Conservation (phyloP, 768 basidiomycete species). For the Termitomyces sp. region DNA sequence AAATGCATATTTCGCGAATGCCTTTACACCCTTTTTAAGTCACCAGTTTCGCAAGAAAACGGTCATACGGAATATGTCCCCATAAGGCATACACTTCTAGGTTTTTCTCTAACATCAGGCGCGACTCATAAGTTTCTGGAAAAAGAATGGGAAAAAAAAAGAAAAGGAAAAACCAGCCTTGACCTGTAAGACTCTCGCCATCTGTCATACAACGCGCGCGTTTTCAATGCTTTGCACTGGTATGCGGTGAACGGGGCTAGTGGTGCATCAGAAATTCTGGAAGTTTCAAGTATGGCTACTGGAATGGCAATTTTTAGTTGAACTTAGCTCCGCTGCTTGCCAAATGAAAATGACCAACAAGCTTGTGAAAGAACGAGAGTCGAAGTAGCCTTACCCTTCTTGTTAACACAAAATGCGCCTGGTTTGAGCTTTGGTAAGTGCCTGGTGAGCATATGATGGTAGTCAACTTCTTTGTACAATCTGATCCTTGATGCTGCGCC, state of each 20-base stretch:
- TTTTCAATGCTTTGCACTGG: neutral
- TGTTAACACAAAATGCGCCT: neutral
- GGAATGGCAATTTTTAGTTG: neutral
- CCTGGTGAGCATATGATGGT: neutral
- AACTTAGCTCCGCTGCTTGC: neutral
- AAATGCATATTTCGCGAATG: too few relatives aligned
- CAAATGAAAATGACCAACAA: neutral
- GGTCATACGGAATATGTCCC: too few relatives aligned
- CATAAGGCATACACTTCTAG: neutral
- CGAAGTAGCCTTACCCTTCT: neutral
- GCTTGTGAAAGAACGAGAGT: neutral
- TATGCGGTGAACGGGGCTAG: neutral
- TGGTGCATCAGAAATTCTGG: too few relatives aligned
- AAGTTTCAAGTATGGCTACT: neutral
- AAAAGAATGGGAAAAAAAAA: neutral
- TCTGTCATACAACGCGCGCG: neutral
- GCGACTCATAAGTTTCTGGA: neutral
- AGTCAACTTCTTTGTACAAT: neutral
- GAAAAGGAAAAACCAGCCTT: neutral
- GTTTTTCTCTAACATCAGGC: neutral
- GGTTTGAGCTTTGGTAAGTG: too few relatives aligned
- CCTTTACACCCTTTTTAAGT: too few relatives aligned
- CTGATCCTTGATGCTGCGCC: constrained; percentile 1
- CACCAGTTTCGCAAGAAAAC: too few relatives aligned
- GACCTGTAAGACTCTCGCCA: neutral